Percentiles rank a stretch among this genome's conserved stretches.
Evolutionary conservation across 2,329 filamentous ascomycete genomes (phyloP).

Genomic region (Sporothrix sp.): DNA sequence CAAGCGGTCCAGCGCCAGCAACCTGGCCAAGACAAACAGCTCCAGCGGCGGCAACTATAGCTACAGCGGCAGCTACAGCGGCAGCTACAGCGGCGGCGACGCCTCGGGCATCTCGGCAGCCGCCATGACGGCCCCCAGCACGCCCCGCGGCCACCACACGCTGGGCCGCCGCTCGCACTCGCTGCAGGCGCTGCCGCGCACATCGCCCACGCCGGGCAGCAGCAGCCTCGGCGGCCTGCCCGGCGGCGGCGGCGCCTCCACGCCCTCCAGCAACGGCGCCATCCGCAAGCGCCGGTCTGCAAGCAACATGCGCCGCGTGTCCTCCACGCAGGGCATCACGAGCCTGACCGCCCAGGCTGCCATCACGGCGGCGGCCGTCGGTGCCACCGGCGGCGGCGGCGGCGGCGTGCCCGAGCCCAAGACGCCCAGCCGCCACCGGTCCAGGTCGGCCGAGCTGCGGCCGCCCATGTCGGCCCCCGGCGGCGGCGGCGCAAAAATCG

Average conservation of each 20-base stretch:
- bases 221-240: background rate
- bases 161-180: constrained; percentile 21
- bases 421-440: constrained; percentile 10
- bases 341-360: background rate
- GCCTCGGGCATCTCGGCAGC: background rate
- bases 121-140: constrained; percentile 7
- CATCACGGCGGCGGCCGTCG: background rate
- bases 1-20: constrained; percentile 26
- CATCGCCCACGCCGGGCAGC: background rate
- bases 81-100: background rate
- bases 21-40: constrained; percentile 7
- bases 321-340: constrained; percentile 1
- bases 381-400: background rate
- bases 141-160: constrained; percentile 1
- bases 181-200: constrained; percentile 20
- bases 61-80: background rate
- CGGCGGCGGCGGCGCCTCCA: constrained; percentile 7
- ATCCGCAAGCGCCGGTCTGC: constrained; percentile 31
- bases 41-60: constrained; percentile 21
- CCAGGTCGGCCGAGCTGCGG: constrained; percentile 3
- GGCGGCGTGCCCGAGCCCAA: background rate
- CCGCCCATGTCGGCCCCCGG: background rate
- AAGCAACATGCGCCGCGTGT: constrained; percentile 20
- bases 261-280: constrained; percentile 13
- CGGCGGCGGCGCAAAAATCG: constrained; percentile 27